A percentile compares a stretch with the other conserved stretches of the same genome.
phyloP scores from a whole-genome alignment of 139 green algal genomes.

The Chlorella ohadii region DNA sequence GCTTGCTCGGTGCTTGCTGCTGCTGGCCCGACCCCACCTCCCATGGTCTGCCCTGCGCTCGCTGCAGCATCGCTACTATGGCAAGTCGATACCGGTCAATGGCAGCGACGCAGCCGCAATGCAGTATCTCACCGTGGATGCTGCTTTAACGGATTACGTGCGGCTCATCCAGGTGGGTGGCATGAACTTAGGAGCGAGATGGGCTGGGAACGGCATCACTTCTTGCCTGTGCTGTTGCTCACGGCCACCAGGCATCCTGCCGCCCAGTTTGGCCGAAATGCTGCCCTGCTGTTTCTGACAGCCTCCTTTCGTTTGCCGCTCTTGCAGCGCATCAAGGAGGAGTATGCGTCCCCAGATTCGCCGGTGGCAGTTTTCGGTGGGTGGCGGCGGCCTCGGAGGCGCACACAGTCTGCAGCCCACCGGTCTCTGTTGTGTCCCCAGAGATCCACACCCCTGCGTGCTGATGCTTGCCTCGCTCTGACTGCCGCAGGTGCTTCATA shows the following conservation, averaged over 20 bases:
- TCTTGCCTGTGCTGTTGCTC: not conserved
- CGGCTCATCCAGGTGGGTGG: slow-evolving; percentile 11
- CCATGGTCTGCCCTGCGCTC: not conserved
- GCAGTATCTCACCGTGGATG: slow-evolving; percentile 75
- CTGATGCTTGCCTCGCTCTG: no score
- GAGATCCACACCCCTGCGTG: no score
- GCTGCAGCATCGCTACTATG: slow-evolving; percentile 91
- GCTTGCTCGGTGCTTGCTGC: not conserved
- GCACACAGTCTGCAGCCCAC: no score
- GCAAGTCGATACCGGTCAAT: slow-evolving; percentile 68
- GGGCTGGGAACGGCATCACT: not conserved
- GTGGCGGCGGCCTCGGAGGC: no score
- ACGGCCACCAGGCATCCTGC: no score
- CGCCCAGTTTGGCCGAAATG: no score
- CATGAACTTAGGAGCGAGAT: not conserved
- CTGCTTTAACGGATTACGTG: slow-evolving; percentile 87
- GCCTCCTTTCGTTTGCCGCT: slow-evolving; percentile 40
- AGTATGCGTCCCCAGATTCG: slow-evolving; percentile 30
- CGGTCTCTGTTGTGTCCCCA: no score
- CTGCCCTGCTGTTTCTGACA: no score
- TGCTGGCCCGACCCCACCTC: not conserved
- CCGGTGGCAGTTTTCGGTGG: slow-evolving; percentile 83
- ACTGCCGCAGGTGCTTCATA: slow-evolving; percentile 66
- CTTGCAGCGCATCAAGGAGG: slow-evolving; percentile 56
- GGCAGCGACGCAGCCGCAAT: slow-evolving; percentile 46